Evolutionary conservation across 176 grass and related monocot genomes (phyloP).

Genomic region (Eleusine indica): DNA sequence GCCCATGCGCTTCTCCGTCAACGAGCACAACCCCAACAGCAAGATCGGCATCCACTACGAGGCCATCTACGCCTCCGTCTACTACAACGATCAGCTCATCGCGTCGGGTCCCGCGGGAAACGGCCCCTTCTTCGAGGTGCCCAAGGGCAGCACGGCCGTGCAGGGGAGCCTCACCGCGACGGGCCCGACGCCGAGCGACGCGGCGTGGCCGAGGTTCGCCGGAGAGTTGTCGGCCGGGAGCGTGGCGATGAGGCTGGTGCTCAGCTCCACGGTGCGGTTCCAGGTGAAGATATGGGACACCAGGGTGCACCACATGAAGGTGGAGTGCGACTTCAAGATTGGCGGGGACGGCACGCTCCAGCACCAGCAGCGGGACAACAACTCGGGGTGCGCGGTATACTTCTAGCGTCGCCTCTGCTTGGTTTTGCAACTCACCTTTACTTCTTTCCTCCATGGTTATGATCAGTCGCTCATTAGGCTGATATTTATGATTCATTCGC

Average conservation of each 20-base stretch:
- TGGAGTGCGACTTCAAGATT: constrained; percentile 42
- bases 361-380: background rate
- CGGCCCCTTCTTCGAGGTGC: background rate
- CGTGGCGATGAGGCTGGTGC: constrained; percentile 48
- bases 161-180: constrained; percentile 35
- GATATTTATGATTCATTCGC: background rate
- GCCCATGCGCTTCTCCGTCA: constrained; percentile 58
- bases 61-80: constrained; percentile 45
- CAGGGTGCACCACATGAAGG: constrained; percentile 60
- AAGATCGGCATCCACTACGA: constrained; percentile 74
- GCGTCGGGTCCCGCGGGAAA: background rate
- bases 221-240: background rate
- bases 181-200: constrained; percentile 32
- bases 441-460: background rate
- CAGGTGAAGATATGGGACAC: constrained; percentile 79
- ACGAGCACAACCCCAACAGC: constrained; percentile 74
- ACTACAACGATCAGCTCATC: constrained; percentile 49
- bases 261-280: constrained; percentile 70
- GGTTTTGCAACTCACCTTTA: background rate
- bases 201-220: constrained; percentile 42
- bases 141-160: constrained; percentile 28
- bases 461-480: background rate
- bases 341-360: background rate
- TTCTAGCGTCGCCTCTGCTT: background rate
- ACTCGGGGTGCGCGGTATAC: background rate